Evolutionary conservation across 306 rosid genomes (phyloP).

Genomic region (Quercus bicolor): DNA sequence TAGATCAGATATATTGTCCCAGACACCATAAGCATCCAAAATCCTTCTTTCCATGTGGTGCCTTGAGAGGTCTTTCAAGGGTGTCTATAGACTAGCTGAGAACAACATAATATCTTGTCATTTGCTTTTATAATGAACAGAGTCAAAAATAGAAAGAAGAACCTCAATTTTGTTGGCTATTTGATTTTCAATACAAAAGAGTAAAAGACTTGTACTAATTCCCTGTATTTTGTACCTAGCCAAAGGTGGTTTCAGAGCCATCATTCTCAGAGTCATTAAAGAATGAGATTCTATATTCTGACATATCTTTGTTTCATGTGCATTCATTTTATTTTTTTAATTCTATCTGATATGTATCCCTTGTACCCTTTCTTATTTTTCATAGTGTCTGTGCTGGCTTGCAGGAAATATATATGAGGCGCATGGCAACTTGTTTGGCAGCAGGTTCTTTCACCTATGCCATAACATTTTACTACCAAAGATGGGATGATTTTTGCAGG

Average conservation of each 20-base stretch:
- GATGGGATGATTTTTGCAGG: slow-evolving; percentile 16
- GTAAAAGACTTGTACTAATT: slow-evolving; percentile 4
- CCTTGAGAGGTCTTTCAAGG: background rate
- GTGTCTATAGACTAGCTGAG: background rate
- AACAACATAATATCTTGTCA: background rate
- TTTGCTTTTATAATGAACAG: background rate
- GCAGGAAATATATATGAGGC: slow-evolving; percentile 86
- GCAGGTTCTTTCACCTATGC: slow-evolving; percentile 57
- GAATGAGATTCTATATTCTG: slow-evolving; percentile 17
- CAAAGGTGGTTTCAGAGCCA: background rate
- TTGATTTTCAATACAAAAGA: slow-evolving; percentile 8
- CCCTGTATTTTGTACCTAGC: background rate
- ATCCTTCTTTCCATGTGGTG: background rate
- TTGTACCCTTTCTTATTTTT: slow-evolving; percentile 10
- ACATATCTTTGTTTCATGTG: background rate
- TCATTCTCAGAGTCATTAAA: background rate
- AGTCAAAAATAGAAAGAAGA: slow-evolving; percentile 1
- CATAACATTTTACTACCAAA: slow-evolving; percentile 17
- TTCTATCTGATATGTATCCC: background rate
- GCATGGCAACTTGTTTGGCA: slow-evolving; percentile 72
- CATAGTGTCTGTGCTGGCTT: slow-evolving; percentile 13
- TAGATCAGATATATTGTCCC: background rate
- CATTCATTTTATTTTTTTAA: background rate
- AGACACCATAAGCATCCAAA: background rate
- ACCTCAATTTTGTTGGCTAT: background rate